Percentiles rank a stretch among this genome's conserved stretches.
Conservation (phyloP, 495 filamentous ascomycete genomes). For the Glutinoglossum americanum region DNA sequence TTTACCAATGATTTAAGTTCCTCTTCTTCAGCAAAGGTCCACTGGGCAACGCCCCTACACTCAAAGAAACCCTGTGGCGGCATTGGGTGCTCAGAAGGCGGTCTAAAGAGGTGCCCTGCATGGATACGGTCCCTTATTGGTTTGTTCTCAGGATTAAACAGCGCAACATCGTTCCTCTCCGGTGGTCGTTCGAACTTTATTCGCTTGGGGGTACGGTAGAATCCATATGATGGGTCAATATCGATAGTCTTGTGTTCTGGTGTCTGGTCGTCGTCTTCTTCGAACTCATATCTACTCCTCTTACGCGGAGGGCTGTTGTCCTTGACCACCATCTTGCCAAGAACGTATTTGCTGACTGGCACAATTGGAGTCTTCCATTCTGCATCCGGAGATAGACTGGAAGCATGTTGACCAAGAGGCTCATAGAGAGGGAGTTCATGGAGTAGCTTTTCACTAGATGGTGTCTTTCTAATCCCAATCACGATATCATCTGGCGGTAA, state of each 20-base stretch:
- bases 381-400: constrained; percentile 40
- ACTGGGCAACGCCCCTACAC: constrained; percentile 62
- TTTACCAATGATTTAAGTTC: constrained; percentile 64
- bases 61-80: constrained; percentile 80
- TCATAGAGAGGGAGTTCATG: constrained; percentile 63
- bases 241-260: constrained; percentile 11
- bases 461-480: constrained; percentile 54
- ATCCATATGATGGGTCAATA: background rate
- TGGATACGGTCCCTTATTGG: constrained; percentile 75
- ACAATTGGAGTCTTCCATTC: constrained; percentile 54
- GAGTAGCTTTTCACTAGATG: constrained; percentile 62
- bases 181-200: constrained; percentile 25
- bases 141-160: constrained; percentile 82
- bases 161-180: constrained; percentile 54
- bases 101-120: constrained; percentile 78
- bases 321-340: constrained; percentile 53
- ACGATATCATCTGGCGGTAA: constrained; percentile 61
- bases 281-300: constrained; percentile 58
- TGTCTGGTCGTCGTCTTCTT: constrained; percentile 38
- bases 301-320: constrained; percentile 48
- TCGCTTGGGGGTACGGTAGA: background rate
- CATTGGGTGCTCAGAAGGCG: constrained; percentile 78
- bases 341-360: constrained; percentile 69
- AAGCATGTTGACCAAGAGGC: constrained; percentile 32
- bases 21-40: constrained; percentile 77